Evolutionary conservation across 495 filamentous ascomycete genomes (phyloP), one percentile per base, ranked within the genome.

Genomic region (Massariosphaeria phaeospora): DNA sequence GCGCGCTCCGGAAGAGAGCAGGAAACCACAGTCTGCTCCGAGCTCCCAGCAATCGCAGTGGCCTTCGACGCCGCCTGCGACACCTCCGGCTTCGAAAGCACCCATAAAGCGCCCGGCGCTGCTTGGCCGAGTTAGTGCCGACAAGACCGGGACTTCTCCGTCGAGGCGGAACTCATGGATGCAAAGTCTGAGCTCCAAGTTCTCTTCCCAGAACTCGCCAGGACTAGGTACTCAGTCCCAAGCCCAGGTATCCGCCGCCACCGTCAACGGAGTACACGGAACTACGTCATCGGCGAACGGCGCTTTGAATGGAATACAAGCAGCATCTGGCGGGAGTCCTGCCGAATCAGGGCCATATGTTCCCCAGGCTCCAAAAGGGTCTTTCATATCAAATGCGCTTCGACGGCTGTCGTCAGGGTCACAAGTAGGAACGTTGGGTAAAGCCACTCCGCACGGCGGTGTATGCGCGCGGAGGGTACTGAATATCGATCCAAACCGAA

Each of bases 161-260:
- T 52, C 58, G 30, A 75, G 89, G 49, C 75, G 84, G 52, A 84
- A 80, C 34, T 95, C 90, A 18, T 98, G 91, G 91, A 86, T 98
- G 52, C 88, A 86, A 26, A 94, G 79, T 57, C 76, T 96, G 46
- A 95, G 89, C 57, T 94, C 89, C 52, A 96, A 93, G 65, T 95
- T 98, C 71, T 85, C 80, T n/a, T 77, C 76, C 21, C 65, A 62
- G 30, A 66, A 60, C 34, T 58, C 55, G 7, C 61, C 48, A 26
- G 59, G 62, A 21, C 60, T 64, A 25, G 55, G 65, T 17, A 51
- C 51, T 20, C 31, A 66, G 34, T 33, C 54, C 1, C 60, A 63
- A 13, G 49, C 54, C 20, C 59, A 60, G 31, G 30, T 46, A 0
- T 52, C 65, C 20, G 55, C 59, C 3, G 41, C 57, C 11, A 42